These are phyloP conservation scores for Macadamia integrifolia DNA, from an alignment of 164 flowering plant genomes.

Conservation along the genomic window DNA sequence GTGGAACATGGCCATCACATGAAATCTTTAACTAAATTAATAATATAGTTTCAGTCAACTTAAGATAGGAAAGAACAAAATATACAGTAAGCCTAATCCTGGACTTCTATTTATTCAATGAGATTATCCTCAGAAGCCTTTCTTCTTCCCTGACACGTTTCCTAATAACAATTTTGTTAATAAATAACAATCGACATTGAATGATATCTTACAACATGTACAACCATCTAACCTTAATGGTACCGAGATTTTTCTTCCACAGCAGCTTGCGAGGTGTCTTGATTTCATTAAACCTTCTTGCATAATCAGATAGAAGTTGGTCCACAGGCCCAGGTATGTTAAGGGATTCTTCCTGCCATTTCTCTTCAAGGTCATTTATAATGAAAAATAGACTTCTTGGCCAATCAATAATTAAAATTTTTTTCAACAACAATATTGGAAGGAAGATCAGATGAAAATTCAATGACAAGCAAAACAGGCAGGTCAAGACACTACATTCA, in stretches of 20 bases:
- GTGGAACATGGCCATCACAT: too few relatives aligned
- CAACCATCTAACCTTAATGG: slow-evolving; percentile 66
- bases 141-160: background rate
- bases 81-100: background rate
- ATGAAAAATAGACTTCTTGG: slow-evolving; percentile 3
- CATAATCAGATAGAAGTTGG: slow-evolving; percentile 67
- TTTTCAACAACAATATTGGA: background rate
- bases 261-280: slow-evolving; percentile 92
- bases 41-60: too few relatives aligned
- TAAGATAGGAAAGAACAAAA: background rate
- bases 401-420: slow-evolving; percentile 3
- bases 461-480: background rate
- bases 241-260: slow-evolving; percentile 97
- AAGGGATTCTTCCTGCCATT: slow-evolving; percentile 73
- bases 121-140: background rate
- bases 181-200: background rate
- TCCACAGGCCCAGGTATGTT: slow-evolving; percentile 65
- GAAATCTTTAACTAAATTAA: too few relatives aligned
- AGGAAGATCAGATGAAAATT: background rate
- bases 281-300: slow-evolving; percentile 78
- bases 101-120: background rate
- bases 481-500: background rate
- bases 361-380: slow-evolving; percentile 16
- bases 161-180: background rate
- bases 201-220: background rate